Evolutionary conservation across 2,329 filamentous ascomycete species (phyloP), one percentile per base, ranked within the genome.

Genomic region (Amesomyces nigricolor): DNA sequence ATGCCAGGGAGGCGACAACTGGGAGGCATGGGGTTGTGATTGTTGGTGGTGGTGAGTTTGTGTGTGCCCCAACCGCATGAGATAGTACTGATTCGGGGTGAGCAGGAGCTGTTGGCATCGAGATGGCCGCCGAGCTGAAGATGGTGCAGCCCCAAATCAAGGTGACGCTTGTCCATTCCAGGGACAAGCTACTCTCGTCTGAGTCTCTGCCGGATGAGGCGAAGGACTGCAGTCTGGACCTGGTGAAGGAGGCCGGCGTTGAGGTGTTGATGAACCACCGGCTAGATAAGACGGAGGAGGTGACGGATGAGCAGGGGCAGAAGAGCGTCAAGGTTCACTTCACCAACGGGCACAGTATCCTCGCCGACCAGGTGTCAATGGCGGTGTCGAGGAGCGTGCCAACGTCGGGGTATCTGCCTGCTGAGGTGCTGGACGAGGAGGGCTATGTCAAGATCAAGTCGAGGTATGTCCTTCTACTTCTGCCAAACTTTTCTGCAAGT

Each of bases 121-220:
- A 92, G 68, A 90, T 92, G 78, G 87, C 89, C 0, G 83, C 86
- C 1, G 88, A 94, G 71, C 74, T 91, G 52, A 91, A 91, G 70
- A 68, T 80, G 45, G 73, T 83, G 22, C 78, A 85, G 58, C 87
- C 89, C 0, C 64, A 78, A 10, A 73, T 82, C 52, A 78, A 79
- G 40, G 84, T 92, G n/a, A 88, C 82, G 1, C 78, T 94, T 1
- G 80, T 89, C 4, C 89, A 92, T 67, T 91, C 88, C 4, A 77
- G 87, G 17, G 74, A 79, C 26, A 81, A 81, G 63, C 78, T 92
- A 1, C 76, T 92, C 7, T 90, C 87, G 0, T 82, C 86, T 0
- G 89, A 94, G 71, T 81, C 80, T 3, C 76, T 94, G 2, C 83
- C 87, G 0, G 80, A 86, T 37, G 82, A 85, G 45, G 84, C 86